Evolutionary conservation across 2,329 filamentous ascomycete genomes (phyloP).

Genomic region (Mollisiaceae sp.): DNA sequence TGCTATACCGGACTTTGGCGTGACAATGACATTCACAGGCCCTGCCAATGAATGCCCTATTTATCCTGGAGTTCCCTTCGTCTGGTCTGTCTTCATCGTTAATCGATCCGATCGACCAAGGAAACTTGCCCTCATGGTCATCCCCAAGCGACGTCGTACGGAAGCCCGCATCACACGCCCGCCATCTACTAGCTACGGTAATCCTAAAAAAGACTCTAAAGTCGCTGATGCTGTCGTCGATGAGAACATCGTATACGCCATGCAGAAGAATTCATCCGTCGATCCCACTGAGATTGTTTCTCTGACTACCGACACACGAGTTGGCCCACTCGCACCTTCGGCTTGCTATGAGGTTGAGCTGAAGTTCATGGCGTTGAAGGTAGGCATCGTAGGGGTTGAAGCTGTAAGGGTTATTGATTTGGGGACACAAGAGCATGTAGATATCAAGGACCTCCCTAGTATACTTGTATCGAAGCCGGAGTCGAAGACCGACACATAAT

Average conservation of each 20-base stretch:
- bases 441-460: constrained; percentile 75
- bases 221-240: constrained; percentile 72
- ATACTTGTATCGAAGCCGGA: constrained; percentile 56
- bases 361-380: constrained; percentile 69
- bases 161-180: constrained; percentile 52
- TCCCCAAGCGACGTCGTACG: constrained; percentile 67
- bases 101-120: constrained; percentile 68
- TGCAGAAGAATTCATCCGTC: constrained; percentile 68
- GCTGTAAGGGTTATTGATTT: constrained; percentile 76
- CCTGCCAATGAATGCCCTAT: constrained; percentile 63
- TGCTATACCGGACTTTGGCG: constrained; percentile 64
- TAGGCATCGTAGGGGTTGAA: constrained; percentile 73
- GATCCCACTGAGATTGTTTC: constrained; percentile 74
- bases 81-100: constrained; percentile 76
- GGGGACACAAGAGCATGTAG: constrained; percentile 75
- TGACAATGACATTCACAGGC: constrained; percentile 76
- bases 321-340: constrained; percentile 73
- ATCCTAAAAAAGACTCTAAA: constrained; percentile 41
- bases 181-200: constrained; percentile 54
- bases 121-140: constrained; percentile 71
- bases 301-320: constrained; percentile 73
- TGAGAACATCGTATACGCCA: constrained; percentile 72
- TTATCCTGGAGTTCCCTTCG: constrained; percentile 69
- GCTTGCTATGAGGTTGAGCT: constrained; percentile 77
- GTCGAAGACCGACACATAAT: neutral